Percentiles rank a stretch among this genome's conserved stretches.
Conservation (phyloP, 208 protist species). For the Trypanosoma avium region DNA sequence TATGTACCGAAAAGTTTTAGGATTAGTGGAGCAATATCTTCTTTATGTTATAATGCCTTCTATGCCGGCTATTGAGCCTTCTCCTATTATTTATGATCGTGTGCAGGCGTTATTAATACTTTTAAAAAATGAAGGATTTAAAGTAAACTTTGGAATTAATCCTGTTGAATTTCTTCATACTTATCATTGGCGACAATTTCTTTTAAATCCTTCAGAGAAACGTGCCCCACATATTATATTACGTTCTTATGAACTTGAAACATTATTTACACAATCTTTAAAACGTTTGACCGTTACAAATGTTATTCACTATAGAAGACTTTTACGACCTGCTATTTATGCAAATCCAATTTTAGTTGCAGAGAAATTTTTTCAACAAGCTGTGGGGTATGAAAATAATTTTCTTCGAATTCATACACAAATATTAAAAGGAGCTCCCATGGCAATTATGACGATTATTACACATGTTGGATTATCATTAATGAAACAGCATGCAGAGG, state of each 20-base stretch:
- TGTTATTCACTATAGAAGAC: slow-evolving; percentile 46
- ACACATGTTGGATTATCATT: slow-evolving; percentile 47
- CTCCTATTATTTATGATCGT: slow-evolving; percentile 54
- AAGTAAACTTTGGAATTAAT: slow-evolving; percentile 29
- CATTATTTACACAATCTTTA: slow-evolving; percentile 65
- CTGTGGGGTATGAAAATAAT: slow-evolving; percentile 78
- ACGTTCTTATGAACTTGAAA: slow-evolving; percentile 54
- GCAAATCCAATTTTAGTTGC: slow-evolving; percentile 67
- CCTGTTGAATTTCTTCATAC: slow-evolving; percentile 40
- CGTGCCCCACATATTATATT: slow-evolving; percentile 60
- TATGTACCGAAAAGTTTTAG: slow-evolving; percentile 20
- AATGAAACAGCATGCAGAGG: slow-evolving; percentile 51
- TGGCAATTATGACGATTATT: slow-evolving; percentile 55
- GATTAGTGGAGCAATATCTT: slow-evolving; percentile 48
- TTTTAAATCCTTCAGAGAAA: not conserved
- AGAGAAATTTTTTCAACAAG: slow-evolving; percentile 67
- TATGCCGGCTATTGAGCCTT: slow-evolving; percentile 66
- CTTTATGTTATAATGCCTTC: slow-evolving; percentile 70
- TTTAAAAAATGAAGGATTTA: slow-evolving; percentile 14
- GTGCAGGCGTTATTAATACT: slow-evolving; percentile 41
- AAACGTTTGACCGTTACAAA: slow-evolving; percentile 70
- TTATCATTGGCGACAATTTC: slow-evolving; percentile 19
- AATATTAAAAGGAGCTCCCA: slow-evolving; percentile 51
- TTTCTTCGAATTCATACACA: slow-evolving; percentile 68
- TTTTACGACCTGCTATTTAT: slow-evolving; percentile 59